Evolutionary conservation across 306 rosid species (phyloP).

Genomic region (Cicer pinnatifidum): DNA sequence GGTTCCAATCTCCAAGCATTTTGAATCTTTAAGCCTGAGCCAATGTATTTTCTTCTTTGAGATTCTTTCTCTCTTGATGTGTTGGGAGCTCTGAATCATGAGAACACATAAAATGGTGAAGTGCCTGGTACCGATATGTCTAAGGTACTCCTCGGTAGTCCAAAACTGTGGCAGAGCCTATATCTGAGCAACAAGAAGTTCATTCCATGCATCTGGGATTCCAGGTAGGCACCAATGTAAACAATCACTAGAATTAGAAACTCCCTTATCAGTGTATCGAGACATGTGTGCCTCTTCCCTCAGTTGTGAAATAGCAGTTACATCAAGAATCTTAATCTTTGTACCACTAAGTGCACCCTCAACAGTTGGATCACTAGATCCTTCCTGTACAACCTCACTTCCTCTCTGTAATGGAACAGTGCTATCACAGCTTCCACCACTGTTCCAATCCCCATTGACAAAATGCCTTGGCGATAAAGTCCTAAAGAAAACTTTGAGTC

Average conservation of each 20-base stretch:
- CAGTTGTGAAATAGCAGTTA: constrained; percentile 79
- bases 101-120: too few species aligned
- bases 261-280: constrained; percentile 64
- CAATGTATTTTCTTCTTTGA: not conserved
- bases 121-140: too few species aligned
- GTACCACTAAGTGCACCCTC: constrained; percentile 84
- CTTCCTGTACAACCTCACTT: constrained; percentile 64
- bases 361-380: constrained; percentile 61
- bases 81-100: not conserved
- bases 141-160: too few species aligned
- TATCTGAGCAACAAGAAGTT: constrained; percentile 78
- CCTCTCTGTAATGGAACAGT: constrained; percentile 66
- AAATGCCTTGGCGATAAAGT: constrained; percentile 91
- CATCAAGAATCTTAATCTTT: constrained; percentile 73
- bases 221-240: constrained; percentile 98
- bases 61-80: not conserved
- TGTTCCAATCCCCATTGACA: constrained; percentile 90
- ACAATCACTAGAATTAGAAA: constrained; percentile 67
- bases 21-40: not conserved
- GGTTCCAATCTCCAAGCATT: constrained; percentile 30
- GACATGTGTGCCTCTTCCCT: constrained; percentile 94
- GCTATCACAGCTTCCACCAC: constrained; percentile 84
- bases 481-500: constrained; percentile 80
- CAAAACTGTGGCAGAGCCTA: constrained; percentile 45
- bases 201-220: constrained; percentile 93